Conservation (phyloP, 768 basidiomycete species). For the Epithele typhae region DNA sequence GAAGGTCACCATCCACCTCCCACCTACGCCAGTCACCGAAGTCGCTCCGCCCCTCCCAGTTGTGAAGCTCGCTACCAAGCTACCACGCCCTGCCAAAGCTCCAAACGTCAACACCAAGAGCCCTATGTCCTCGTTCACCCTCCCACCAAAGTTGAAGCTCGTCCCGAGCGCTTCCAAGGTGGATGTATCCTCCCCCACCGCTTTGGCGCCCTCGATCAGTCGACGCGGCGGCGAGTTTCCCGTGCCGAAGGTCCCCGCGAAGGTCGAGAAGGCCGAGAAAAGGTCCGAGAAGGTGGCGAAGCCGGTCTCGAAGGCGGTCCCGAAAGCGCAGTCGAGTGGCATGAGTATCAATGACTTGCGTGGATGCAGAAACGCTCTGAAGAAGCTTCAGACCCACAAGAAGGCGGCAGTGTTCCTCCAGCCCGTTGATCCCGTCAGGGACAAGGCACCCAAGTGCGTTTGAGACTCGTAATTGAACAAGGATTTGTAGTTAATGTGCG, state of each 20-base stretch:
- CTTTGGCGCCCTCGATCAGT: constrained; percentile 8
- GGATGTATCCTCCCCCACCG: constrained; percentile 25
- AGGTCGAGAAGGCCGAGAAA: constrained; percentile 12
- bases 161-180: constrained; percentile 29
- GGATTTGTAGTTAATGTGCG: background rate
- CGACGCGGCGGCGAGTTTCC: constrained; percentile 10
- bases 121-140: constrained; percentile 26
- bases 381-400: constrained; percentile 76
- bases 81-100: constrained; percentile 24
- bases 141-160: constrained; percentile 57
- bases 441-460: constrained; percentile 77
- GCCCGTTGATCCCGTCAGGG: constrained; percentile 95
- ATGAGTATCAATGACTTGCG: constrained; percentile 74
- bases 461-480: background rate
- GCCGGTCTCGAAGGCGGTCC: constrained; percentile 46
- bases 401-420: constrained; percentile 71
- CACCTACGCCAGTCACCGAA: constrained; percentile 68
- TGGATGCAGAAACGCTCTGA: constrained; percentile 71
- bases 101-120: constrained; percentile 19
- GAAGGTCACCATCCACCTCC: constrained; percentile 81
- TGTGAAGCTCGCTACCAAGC: constrained; percentile 51
- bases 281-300: constrained; percentile 31
- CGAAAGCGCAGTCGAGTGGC: constrained; percentile 72
- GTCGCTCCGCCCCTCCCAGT: constrained; percentile 47
- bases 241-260: constrained; percentile 17